phyloP scores from a whole-genome alignment of 1,139 yeast genomes.

The Yarrowia galli region DNA sequence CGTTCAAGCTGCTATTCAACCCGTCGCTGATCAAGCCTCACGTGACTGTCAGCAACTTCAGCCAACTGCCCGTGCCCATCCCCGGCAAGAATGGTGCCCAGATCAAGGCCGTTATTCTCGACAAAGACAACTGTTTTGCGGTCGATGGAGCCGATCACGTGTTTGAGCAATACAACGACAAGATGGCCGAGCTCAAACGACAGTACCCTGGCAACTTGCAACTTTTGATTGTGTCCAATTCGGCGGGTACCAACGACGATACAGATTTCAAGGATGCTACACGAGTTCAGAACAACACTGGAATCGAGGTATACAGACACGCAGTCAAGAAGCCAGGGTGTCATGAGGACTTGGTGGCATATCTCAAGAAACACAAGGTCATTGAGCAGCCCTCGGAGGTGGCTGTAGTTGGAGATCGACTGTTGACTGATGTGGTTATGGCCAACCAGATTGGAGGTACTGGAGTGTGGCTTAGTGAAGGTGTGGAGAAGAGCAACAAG shows the following conservation, averaged over 20 bases:
- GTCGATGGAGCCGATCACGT: constrained; percentile 79
- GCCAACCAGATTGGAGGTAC: constrained; percentile 92
- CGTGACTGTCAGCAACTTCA: constrained; percentile 67
- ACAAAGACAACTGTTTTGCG: constrained; percentile 96
- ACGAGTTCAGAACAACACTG: constrained; percentile 69
- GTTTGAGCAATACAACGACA: constrained; percentile 72
- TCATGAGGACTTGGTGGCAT: constrained; percentile 67
- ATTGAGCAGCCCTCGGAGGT: constrained; percentile 63
- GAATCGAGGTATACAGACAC: constrained; percentile 81
- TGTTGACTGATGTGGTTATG: constrained; percentile 91
- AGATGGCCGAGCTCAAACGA: constrained; percentile 64
- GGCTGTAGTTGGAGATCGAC: constrained; percentile 87
- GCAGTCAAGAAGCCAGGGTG: constrained; percentile 91
- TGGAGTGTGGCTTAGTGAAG: constrained; percentile 83
- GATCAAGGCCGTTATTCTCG: constrained; percentile 84
- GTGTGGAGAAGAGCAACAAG: constrained; percentile 65
- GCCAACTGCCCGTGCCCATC: constrained; percentile 60
- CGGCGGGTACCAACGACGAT: constrained; percentile 91
- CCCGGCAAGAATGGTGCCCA: constrained; percentile 43
- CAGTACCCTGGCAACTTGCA: constrained; percentile 66
- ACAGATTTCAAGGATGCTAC: constrained; percentile 65
- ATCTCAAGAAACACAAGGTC: constrained; percentile 54
- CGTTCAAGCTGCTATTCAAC: constrained; percentile 62
- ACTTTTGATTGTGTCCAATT: constrained; percentile 83
- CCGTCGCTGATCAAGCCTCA: constrained; percentile 80